phyloP scores from a whole-genome alignment of 441 rosid species.

The Breynia disticha region DNA sequence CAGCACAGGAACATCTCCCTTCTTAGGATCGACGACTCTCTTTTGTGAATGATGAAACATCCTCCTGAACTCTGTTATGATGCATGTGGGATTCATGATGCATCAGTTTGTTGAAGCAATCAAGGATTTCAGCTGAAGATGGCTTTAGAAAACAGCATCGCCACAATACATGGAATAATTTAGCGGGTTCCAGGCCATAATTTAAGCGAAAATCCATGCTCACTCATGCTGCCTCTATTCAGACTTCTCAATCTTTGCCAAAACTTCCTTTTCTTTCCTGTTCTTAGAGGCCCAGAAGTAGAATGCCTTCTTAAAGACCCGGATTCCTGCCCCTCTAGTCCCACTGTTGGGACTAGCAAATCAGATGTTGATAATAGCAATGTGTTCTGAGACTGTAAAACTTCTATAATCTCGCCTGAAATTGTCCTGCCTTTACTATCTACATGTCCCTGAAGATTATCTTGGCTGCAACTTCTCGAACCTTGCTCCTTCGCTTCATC shows the following conservation, averaged over 20 bases:
- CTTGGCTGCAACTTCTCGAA: slow-evolving; percentile 27
- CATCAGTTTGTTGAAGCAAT: too few relatives aligned
- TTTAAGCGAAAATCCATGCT: slow-evolving; percentile 32
- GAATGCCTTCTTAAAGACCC: slow-evolving; percentile 41
- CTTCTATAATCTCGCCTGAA: slow-evolving; percentile 22
- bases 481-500: slow-evolving; percentile 29
- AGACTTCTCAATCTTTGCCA: slow-evolving; percentile 44
- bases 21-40: too few relatives aligned
- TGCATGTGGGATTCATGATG: too few relatives aligned
- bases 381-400: slow-evolving; percentile 11
- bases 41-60: too few relatives aligned
- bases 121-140: too few relatives aligned
- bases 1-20: too few relatives aligned
- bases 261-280: slow-evolving; percentile 31
- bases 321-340: slow-evolving; percentile 23
- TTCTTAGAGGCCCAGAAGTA: slow-evolving; percentile 40
- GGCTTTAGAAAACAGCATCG: too few relatives aligned
- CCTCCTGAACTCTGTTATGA: too few relatives aligned
- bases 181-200: slow-evolving; percentile 26
- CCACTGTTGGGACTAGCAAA: slow-evolving; percentile 20
- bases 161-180: background rate
- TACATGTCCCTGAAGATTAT: slow-evolving; percentile 21
- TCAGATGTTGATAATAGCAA: slow-evolving; percentile 29
- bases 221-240: slow-evolving; percentile 47
- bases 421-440: slow-evolving; percentile 19